phyloP scores from a whole-genome alignment of 495 filamentous ascomycete genomes.

The Collariella sp. region DNA sequence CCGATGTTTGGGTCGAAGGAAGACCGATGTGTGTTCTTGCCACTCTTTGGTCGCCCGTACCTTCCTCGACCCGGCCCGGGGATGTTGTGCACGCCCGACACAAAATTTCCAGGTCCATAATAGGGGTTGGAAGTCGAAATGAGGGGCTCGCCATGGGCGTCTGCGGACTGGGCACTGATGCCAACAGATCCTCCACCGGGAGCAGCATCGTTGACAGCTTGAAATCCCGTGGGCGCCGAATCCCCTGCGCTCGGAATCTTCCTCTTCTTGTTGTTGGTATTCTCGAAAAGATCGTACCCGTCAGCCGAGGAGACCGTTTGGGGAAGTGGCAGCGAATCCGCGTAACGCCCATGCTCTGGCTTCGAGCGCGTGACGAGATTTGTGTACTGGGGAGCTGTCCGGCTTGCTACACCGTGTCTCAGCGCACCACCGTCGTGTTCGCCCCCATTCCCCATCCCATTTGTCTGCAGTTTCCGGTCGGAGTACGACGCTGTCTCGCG shows the following conservation, averaged over 20 bases:
- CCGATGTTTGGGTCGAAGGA: constrained; percentile 45
- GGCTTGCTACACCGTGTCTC: constrained; percentile 15
- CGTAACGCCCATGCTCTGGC: constrained; percentile 30
- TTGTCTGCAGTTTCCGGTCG: constrained; percentile 23
- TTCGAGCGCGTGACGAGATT: constrained; percentile 22
- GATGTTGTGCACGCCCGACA: constrained; percentile 52
- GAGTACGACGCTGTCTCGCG: constrained; percentile 18
- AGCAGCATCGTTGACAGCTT: constrained; percentile 41
- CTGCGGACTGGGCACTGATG: constrained; percentile 18
- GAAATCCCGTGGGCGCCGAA: constrained; percentile 43
- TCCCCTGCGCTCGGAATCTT: constrained; percentile 90
- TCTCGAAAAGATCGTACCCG: constrained; percentile 95
- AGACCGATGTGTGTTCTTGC: constrained; percentile 57
- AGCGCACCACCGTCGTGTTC: constrained; percentile 26
- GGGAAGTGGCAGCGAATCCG: constrained; percentile 37
- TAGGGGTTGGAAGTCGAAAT: constrained; percentile 22
- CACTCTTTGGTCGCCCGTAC: constrained; percentile 55
- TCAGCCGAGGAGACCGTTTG: constrained; percentile 56
- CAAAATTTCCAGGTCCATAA: constrained; percentile 28
- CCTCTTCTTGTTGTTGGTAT: constrained; percentile 98
- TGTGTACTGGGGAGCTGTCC: constrained; percentile 19
- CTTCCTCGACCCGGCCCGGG: constrained; percentile 75
- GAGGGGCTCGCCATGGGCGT: constrained; percentile 34
- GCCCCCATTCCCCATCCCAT: constrained; percentile 28
- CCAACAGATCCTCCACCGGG: constrained; percentile 18